phyloP scores from a whole-genome alignment of 352 stramenopile genomes.

The Detonula confervacea region DNA sequence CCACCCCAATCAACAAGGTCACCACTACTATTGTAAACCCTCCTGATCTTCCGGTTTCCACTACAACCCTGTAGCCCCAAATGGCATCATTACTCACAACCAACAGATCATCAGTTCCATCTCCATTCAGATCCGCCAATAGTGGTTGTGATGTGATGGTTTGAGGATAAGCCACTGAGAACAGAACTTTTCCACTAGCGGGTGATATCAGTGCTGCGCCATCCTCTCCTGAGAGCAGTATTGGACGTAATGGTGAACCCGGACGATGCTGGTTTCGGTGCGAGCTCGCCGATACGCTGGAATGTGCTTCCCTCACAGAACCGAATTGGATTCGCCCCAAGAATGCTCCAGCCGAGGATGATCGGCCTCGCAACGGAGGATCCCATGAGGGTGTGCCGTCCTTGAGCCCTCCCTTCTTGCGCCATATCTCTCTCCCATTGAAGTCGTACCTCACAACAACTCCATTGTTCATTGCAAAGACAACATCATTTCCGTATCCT shows the following conservation, averaged over 20 bases:
- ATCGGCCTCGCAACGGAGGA: neutral
- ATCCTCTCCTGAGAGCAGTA: conserved; percentile 79
- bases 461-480: conserved; percentile 82
- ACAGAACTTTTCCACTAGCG: conserved; percentile 66
- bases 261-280: conserved; percentile 54
- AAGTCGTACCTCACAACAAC: conserved; percentile 74
- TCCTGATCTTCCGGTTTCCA: conserved; percentile 57
- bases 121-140: conserved; percentile 76
- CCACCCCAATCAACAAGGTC: conserved; percentile 67
- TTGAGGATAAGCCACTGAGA: conserved; percentile 70
- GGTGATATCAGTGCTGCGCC: conserved; percentile 67
- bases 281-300: conserved; percentile 53
- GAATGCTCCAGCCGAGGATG: conserved; percentile 22
- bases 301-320: conserved; percentile 46
- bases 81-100: conserved; percentile 73
- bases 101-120: conserved; percentile 82
- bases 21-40: conserved; percentile 70
- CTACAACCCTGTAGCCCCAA: conserved; percentile 77
- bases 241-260: conserved; percentile 58
- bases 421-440: conserved; percentile 59
- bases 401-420: conserved; percentile 49
- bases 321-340: conserved; percentile 60
- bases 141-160: conserved; percentile 57
- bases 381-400: conserved; percentile 57
- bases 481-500: conserved; percentile 67